Conservation (phyloP, 2,329 filamentous ascomycete genomes). For the Elsinoe batatas region DNA sequence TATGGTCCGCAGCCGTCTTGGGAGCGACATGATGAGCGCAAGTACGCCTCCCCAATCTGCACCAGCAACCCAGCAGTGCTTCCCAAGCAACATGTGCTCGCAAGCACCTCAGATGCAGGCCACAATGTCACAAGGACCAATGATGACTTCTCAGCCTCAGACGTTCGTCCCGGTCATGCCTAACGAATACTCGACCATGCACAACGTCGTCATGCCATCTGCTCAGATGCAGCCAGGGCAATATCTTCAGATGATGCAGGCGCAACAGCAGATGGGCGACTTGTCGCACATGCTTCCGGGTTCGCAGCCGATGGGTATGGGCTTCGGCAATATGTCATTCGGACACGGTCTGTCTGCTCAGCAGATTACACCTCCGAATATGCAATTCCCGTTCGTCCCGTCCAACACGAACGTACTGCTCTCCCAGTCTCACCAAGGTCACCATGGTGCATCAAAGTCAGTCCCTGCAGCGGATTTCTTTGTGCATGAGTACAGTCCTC, state of each 20-base stretch:
- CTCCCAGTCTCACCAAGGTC: slow-evolving; percentile 23
- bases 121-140: slow-evolving; percentile 13
- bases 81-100: slow-evolving; percentile 29
- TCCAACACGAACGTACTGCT: slow-evolving; percentile 11
- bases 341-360: slow-evolving; percentile 10
- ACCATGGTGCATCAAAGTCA: slow-evolving; percentile 15
- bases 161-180: slow-evolving; percentile 14
- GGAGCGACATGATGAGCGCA: slow-evolving; percentile 29
- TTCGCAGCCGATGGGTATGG: slow-evolving; percentile 4
- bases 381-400: slow-evolving; percentile 15
- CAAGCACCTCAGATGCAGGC: slow-evolving; percentile 15
- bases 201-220: slow-evolving; percentile 15
- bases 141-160: slow-evolving; percentile 16
- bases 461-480: slow-evolving; percentile 28
- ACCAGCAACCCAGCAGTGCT: slow-evolving; percentile 39
- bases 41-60: slow-evolving; percentile 43
- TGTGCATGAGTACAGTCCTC: slow-evolving; percentile 40
- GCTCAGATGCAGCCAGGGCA: slow-evolving; percentile 14
- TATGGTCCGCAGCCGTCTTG: slow-evolving; percentile 26
- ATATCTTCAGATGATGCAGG: slow-evolving; percentile 15
- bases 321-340: slow-evolving; percentile 1
- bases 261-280: slow-evolving; percentile 16
- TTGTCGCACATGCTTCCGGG: slow-evolving; percentile 13
- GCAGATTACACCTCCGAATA: slow-evolving; percentile 15
- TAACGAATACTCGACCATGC: slow-evolving; percentile 17